Evolutionary conservation across 768 basidiomycete species (phyloP).

Genomic region (Lactarius quietus): DNA sequence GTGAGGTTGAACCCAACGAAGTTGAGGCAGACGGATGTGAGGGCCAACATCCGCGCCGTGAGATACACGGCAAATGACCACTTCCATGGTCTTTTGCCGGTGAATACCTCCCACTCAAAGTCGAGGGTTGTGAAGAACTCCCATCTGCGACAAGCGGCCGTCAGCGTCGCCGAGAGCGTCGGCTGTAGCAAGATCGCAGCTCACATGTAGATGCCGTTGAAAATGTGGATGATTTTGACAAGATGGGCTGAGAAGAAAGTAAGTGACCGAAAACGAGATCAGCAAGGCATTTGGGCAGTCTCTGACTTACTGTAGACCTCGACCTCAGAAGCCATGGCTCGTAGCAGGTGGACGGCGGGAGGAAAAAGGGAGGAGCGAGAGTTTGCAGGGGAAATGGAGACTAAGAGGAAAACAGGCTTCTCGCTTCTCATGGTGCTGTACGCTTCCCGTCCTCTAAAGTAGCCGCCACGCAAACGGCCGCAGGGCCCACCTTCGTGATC

Average conservation of each 20-base stretch:
- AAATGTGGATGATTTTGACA: slow-evolving; percentile 20
- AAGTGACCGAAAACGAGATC: not conserved
- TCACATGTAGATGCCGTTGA: slow-evolving; percentile 22
- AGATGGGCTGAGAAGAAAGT: slow-evolving; percentile 4
- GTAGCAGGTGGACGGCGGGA: not conserved
- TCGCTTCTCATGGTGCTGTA: slow-evolving; percentile 3
- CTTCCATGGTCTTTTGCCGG: slow-evolving; percentile 23
- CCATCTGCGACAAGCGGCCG: slow-evolving; percentile 15
- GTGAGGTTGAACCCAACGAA: slow-evolving; percentile 22
- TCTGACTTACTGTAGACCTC: slow-evolving; percentile 14
- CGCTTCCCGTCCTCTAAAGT: not conserved
- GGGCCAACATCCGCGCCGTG: slow-evolving; percentile 10
- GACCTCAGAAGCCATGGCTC: slow-evolving; percentile 7
- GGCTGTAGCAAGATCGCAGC: slow-evolving; percentile 5
- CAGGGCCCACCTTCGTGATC: not conserved
- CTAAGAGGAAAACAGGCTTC: slow-evolving; percentile 14
- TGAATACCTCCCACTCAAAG: slow-evolving; percentile 25
- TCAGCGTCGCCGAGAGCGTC: not conserved
- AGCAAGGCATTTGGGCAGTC: not conserved
- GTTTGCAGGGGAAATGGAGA: not conserved
- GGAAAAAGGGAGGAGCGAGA: not conserved
- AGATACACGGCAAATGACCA: slow-evolving; percentile 25
- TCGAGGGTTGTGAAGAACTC: slow-evolving; percentile 23
- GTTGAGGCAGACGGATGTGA: slow-evolving; percentile 10
- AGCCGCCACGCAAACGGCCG: not conserved